Conservation (phyloP, 768 basidiomycete species). For the Krasilnikovozyma curviuscula region DNA sequence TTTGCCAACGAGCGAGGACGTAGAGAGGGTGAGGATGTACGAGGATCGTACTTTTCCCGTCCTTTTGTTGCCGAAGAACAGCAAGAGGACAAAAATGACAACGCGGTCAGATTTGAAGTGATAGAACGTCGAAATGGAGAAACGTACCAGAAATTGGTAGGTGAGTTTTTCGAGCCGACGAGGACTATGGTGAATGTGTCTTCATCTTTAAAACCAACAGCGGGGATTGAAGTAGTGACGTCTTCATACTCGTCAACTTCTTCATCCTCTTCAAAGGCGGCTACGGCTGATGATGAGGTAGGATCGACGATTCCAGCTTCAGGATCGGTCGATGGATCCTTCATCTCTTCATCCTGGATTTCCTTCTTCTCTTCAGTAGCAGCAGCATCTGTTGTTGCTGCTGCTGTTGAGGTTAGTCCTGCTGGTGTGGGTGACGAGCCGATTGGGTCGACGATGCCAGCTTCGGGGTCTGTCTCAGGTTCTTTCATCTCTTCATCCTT, state of each 20-base stretch:
- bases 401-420: conserved; percentile 9
- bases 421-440: background rate
- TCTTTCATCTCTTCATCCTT: background rate
- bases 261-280: background rate
- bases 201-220: background rate
- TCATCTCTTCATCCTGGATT: background rate
- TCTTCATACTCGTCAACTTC: background rate
- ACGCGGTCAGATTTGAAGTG: background rate
- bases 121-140: background rate
- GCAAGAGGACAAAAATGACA: background rate
- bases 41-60: conserved; percentile 86
- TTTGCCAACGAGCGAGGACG: conserved; percentile 45
- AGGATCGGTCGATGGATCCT: background rate
- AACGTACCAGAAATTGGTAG: conserved; percentile 68
- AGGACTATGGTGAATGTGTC: conserved; percentile 49
- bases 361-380: conserved; percentile 17
- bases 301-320: background rate
- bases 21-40: conserved; percentile 51
- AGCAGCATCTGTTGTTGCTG: conserved; percentile 16
- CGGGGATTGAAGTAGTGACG: background rate
- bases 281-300: background rate
- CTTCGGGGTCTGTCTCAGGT: background rate
- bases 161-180: conserved; percentile 93
- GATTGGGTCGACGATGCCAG: background rate
- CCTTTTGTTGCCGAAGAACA: conserved; percentile 44